Conservation (phyloP, 306 rosid genomes). For the peach (Prunus persica) region DNA sequence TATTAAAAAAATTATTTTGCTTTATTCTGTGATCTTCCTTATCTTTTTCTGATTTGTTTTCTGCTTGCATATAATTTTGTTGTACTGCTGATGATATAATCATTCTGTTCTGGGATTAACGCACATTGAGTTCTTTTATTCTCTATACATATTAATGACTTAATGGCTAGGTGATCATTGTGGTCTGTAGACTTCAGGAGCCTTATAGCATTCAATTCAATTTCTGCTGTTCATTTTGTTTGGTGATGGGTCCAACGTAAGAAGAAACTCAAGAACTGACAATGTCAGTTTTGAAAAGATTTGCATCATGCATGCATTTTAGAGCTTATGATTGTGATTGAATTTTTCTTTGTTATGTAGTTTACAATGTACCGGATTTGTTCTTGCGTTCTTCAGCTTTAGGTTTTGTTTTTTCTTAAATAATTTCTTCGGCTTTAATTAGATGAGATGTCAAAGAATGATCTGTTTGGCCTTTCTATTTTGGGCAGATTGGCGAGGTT, state of each 20-base stretch:
- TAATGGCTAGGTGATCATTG: background rate
- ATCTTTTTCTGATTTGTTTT: background rate
- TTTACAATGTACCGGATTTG: background rate
- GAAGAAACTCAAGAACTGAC: background rate
- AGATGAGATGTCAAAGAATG: conserved; percentile 4
- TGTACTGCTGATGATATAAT: background rate
- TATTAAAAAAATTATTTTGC: background rate
- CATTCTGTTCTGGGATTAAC: background rate
- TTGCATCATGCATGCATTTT: background rate
- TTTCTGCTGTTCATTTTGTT: background rate
- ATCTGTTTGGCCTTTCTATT: conserved; percentile 9
- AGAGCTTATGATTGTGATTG: background rate
- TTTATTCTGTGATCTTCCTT: background rate
- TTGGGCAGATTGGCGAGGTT: conserved; percentile 51
- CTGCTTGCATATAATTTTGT: background rate
- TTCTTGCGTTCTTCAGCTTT: background rate
- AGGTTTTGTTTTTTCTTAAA: background rate
- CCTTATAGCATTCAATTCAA: background rate
- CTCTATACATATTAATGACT: background rate
- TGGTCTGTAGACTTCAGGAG: background rate
- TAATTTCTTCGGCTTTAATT: background rate
- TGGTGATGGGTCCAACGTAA: background rate
- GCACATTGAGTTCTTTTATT: background rate
- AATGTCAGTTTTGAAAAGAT: background rate
- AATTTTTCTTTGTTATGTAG: background rate